Percentiles rank a stretch among this genome's conserved stretches.
These are phyloP conservation scores for Trypanosoma vivax DNA, from an alignment of 208 protist species.

Conservation along the genomic window DNA sequence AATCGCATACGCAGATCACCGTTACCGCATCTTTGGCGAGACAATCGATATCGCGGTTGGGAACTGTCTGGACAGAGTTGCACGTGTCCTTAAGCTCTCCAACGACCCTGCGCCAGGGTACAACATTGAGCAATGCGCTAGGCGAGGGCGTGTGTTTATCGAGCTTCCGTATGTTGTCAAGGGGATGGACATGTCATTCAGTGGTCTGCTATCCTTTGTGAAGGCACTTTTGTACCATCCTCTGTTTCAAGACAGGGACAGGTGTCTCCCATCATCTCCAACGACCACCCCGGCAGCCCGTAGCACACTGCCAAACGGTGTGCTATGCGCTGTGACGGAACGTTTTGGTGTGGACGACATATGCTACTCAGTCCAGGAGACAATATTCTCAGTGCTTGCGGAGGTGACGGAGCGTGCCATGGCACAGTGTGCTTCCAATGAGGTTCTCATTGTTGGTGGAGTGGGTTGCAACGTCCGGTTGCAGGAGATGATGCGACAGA, in stretches of 20 bases:
- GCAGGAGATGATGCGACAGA: slow-evolving; percentile 95
- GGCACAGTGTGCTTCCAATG: slow-evolving; percentile 91
- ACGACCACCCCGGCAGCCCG: slow-evolving; percentile 7
- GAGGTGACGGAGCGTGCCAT: slow-evolving; percentile 99
- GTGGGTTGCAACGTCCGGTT: slow-evolving; percentile 98
- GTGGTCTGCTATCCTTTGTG: slow-evolving; percentile 90
- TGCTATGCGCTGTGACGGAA: slow-evolving; percentile 39
- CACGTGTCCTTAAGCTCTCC: slow-evolving; percentile 92
- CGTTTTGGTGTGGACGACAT: slow-evolving; percentile 92
- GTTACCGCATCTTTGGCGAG: slow-evolving; percentile 99
- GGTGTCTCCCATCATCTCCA: slow-evolving; percentile 4
- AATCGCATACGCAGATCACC: slow-evolving; percentile 90
- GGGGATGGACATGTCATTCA: slow-evolving; percentile 97
- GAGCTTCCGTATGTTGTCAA: slow-evolving; percentile 97
- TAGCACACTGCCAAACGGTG: slow-evolving; percentile 13
- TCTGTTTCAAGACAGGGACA: slow-evolving; percentile 45
- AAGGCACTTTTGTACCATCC: slow-evolving; percentile 69
- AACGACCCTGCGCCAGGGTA: slow-evolving; percentile 99
- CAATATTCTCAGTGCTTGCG: slow-evolving; percentile 98
- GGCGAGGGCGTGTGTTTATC: slow-evolving; percentile 74
- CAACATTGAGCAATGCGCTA: slow-evolving; percentile 98
- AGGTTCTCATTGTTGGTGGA: slow-evolving; percentile 98
- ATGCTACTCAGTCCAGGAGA: slow-evolving; percentile 99
- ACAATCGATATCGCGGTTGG: slow-evolving; percentile 99
- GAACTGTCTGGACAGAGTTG: slow-evolving; percentile 97